Evolutionary conservation across 2,329 filamentous ascomycete genomes (phyloP).

Genomic region (Aspergillus versicolor): DNA sequence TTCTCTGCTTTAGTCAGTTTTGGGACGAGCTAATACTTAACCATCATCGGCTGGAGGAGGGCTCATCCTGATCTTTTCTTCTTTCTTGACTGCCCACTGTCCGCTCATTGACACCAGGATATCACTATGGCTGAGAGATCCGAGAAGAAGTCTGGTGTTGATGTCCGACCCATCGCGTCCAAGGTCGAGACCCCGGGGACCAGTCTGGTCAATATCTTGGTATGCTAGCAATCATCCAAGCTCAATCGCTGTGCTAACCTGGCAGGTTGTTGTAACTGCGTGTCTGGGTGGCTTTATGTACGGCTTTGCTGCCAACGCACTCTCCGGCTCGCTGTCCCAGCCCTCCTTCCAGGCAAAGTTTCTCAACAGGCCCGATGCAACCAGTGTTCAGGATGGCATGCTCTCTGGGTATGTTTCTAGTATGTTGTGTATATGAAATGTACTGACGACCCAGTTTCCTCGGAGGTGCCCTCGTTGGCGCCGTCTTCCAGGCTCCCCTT

Average conservation of each 20-base stretch:
- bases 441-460: background rate
- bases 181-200: background rate
- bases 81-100: too few species aligned
- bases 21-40: too few species aligned
- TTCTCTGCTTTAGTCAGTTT: too few species aligned
- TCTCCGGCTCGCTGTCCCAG: background rate
- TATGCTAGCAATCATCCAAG: background rate
- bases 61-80: too few species aligned
- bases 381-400: background rate
- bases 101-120: too few species aligned
- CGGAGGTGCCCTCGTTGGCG: background rate
- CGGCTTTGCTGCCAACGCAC: background rate
- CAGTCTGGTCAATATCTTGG: background rate
- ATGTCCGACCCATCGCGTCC: background rate
- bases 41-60: too few species aligned
- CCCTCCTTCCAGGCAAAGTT: background rate
- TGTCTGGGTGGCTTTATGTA: background rate
- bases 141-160: background rate
- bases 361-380: background rate
- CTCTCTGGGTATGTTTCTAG: background rate
- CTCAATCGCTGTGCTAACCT: background rate
- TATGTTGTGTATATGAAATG: accelerated
- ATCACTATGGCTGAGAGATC: background rate
- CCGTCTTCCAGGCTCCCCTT: background rate
- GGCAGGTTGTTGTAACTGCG: background rate